Percentiles rank a stretch among this genome's conserved stretches.
Evolutionary conservation across 2,329 filamentous ascomycete species (phyloP).

Genomic region (Balansia obtecta): DNA sequence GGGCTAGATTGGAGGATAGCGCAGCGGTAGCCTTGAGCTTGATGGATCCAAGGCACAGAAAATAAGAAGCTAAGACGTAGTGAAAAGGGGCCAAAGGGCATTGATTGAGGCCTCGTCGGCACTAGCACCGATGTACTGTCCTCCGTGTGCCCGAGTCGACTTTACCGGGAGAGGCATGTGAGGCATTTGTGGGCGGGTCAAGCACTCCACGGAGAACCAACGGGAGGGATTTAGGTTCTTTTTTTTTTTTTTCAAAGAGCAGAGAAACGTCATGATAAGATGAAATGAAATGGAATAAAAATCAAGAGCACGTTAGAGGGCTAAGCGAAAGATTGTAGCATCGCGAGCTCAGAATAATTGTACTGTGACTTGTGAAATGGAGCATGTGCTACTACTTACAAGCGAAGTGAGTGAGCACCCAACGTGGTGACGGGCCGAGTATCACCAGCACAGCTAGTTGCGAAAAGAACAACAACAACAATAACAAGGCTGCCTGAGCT

Average conservation of each 20-base stretch:
- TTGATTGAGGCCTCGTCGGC: background rate
- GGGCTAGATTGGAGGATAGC: background rate
- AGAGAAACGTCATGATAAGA: background rate
- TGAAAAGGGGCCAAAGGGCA: background rate
- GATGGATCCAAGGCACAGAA: background rate
- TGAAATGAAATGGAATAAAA: background rate
- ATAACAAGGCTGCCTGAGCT: too few relatives aligned
- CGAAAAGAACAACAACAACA: too few relatives aligned
- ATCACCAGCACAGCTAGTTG: too few relatives aligned
- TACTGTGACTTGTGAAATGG: background rate
- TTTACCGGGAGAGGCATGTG: background rate
- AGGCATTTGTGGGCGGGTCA: constrained; percentile 6
- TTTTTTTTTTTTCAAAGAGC: background rate
- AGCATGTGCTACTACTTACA: background rate
- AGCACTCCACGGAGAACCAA: constrained; percentile 7
- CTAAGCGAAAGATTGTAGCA: background rate
- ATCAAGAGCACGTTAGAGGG: background rate
- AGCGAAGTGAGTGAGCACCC: background rate
- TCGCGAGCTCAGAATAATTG: too few relatives aligned
- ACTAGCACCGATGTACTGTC: background rate
- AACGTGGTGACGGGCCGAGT: too few relatives aligned
- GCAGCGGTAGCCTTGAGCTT: background rate
- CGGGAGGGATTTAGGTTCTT: background rate
- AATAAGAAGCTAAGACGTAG: background rate
- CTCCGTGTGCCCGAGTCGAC: background rate